Evolutionary conservation across 345 rosid genomes (phyloP).

Genomic region (Hibiscus tridactylites): DNA sequence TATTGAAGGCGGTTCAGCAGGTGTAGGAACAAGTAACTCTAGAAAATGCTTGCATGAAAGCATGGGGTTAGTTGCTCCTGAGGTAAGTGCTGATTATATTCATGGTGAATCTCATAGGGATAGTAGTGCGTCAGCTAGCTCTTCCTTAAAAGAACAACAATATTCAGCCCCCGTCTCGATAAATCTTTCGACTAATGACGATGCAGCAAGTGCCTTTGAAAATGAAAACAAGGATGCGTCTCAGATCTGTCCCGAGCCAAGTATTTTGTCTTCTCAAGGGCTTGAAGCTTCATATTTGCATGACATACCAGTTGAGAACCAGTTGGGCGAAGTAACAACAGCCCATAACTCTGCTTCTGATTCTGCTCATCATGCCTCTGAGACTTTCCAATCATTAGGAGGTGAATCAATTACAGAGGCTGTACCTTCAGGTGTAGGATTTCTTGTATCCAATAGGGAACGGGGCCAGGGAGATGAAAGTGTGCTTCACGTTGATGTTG

Average conservation of each 20-base stretch:
- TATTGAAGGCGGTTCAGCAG: constrained; percentile 19
- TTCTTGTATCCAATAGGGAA: constrained; percentile 43
- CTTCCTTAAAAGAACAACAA: constrained; percentile 34
- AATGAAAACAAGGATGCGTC: constrained; percentile 29
- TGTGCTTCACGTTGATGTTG: constrained; percentile 43
- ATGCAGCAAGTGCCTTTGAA: constrained; percentile 30
- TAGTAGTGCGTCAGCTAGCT: constrained; percentile 35
- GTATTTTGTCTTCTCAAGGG: constrained; percentile 22
- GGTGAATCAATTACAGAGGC: constrained; percentile 29
- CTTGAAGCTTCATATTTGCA: constrained; percentile 23
- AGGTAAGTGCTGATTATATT: constrained; percentile 35
- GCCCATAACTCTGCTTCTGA: constrained; percentile 22
- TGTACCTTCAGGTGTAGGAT: constrained; percentile 39
- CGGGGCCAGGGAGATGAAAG: constrained; percentile 27
- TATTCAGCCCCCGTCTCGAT: constrained; percentile 40
- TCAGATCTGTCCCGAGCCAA: constrained; percentile 27
- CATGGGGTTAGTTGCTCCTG: constrained; percentile 31
- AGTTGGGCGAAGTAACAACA: constrained; percentile 20
- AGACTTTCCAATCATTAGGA: constrained; percentile 16
- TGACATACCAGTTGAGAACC: constrained; percentile 23
- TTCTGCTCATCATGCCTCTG: constrained; percentile 23
- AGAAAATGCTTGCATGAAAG: constrained; percentile 28
- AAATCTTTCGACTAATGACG: constrained; percentile 38
- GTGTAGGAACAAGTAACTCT: constrained; percentile 17
- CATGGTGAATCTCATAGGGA: constrained; percentile 29